phyloP scores from a whole-genome alignment of 2,329 filamentous ascomycete species.

The Furcasterigmium sp. region DNA sequence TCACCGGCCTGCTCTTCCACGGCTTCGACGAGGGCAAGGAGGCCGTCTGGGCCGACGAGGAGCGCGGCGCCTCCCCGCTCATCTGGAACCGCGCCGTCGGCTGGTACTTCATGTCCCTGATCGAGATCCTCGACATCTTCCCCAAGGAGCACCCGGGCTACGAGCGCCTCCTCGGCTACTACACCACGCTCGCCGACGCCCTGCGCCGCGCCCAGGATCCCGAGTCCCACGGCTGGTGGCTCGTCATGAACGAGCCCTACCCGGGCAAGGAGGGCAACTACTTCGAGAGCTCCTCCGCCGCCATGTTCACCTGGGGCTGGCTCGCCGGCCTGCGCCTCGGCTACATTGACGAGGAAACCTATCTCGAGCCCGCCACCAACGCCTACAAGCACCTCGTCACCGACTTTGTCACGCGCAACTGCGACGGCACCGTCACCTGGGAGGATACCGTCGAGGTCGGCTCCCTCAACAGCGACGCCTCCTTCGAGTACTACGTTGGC shows the following conservation, averaged over 20 bases:
- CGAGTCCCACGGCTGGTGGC: slow-evolving; percentile 47
- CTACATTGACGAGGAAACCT: slow-evolving; percentile 18
- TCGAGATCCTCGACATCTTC: slow-evolving; percentile 43
- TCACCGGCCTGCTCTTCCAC: slow-evolving; percentile 41
- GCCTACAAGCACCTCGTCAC: slow-evolving; percentile 28
- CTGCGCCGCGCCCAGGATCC: slow-evolving; percentile 34
- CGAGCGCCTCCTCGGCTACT: slow-evolving; percentile 29
- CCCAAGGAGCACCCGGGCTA: slow-evolving; percentile 29
- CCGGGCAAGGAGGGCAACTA: slow-evolving; percentile 48
- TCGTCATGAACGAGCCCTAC: slow-evolving; percentile 47
- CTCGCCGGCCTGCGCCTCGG: slow-evolving; percentile 33
- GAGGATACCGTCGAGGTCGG: slow-evolving; percentile 48
- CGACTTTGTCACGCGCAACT: slow-evolving; percentile 38
- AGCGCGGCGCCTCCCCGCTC: slow-evolving; percentile 43
- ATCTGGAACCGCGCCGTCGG: slow-evolving; percentile 49
- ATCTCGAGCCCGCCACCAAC: slow-evolving; percentile 16
- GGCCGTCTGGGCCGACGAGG: slow-evolving; percentile 44
- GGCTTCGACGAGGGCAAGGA: slow-evolving; percentile 47
- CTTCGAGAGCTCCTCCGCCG: slow-evolving; percentile 53
- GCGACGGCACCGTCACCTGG: slow-evolving; percentile 42
- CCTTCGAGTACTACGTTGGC: slow-evolving; percentile 29
- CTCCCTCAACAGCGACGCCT: slow-evolving; percentile 41
- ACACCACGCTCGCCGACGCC: slow-evolving; percentile 32
- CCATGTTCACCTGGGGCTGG: slow-evolving; percentile 51
- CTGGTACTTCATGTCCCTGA: slow-evolving; percentile 48